Percentiles rank a stretch among this genome's conserved stretches.
Conservation (phyloP, 495 filamentous ascomycete species). For the Penicillium longicatenatum region DNA sequence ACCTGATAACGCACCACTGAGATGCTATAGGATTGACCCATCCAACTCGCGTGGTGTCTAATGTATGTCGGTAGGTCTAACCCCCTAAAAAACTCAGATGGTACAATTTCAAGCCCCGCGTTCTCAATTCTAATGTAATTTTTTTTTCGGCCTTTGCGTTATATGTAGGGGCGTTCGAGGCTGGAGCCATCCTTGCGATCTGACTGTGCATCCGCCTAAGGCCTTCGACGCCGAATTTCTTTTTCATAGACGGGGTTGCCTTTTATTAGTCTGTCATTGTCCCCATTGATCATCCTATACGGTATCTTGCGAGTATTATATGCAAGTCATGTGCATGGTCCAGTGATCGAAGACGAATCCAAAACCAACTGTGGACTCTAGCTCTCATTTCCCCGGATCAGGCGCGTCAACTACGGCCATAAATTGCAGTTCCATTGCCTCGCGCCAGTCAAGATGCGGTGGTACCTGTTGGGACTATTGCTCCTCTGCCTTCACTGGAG, state of each 20-base stretch:
- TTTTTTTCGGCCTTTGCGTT: background rate
- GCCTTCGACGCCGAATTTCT: background rate
- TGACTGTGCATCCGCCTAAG: background rate
- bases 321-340: conserved; percentile 1
- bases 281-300: conserved; percentile 4
- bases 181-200: background rate
- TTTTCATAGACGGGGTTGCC: background rate
- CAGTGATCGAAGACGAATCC: background rate
- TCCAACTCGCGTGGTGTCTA: conserved; percentile 2
- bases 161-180: background rate
- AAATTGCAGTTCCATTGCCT: background rate
- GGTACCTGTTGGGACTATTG: conserved; percentile 13
- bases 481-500: conserved; percentile 12
- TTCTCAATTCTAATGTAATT: background rate
- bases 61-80: conserved; percentile 7
- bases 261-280: background rate
- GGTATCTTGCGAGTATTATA: background rate
- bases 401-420: background rate
- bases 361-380: background rate
- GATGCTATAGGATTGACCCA: conserved; percentile 1
- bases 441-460: conserved; percentile 22
- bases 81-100: conserved; percentile 3
- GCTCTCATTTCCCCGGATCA: background rate
- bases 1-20: conserved; percentile 1
- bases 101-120: background rate